Evolutionary conservation across 176 grass and related monocot species (phyloP).

Genomic region (Carex parvula): DNA sequence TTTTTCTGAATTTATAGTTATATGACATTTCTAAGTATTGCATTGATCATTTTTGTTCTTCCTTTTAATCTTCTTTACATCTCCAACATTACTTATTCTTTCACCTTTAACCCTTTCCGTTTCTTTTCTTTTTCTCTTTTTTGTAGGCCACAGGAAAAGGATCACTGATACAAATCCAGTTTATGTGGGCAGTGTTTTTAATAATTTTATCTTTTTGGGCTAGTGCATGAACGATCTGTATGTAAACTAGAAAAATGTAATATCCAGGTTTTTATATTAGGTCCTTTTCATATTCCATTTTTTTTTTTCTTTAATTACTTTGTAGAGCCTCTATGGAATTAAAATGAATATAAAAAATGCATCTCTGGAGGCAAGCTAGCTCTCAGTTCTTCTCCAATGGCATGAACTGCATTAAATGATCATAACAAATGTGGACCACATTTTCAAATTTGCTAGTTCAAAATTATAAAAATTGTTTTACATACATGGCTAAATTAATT

Average conservation of each 20-base stretch:
- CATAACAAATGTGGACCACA: neutral
- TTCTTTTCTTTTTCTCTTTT: neutral
- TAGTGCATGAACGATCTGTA: conserved; percentile 14
- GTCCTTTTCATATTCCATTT: neutral
- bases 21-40: neutral
- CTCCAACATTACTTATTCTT: conserved; percentile 7
- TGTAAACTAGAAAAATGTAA: conserved; percentile 21
- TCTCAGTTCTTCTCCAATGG: neutral
- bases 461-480: neutral
- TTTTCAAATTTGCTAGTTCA: neutral
- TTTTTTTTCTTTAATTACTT: neutral
- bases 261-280: neutral
- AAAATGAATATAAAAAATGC: neutral
- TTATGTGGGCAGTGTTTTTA: neutral
- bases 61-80: conserved; percentile 8
- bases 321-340: neutral
- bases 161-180: conserved; percentile 1
- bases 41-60: neutral
- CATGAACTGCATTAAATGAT: neutral
- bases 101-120: neutral
- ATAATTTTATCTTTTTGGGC: conserved; percentile 22
- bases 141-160: conserved; percentile 17
- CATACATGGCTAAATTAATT: too few relatives aligned
- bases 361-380: neutral
- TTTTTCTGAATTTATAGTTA: neutral